These are phyloP conservation scores for Sideroxylon spinosum DNA, from an alignment of 179 eudicot genomes.

Conservation along the genomic window DNA sequence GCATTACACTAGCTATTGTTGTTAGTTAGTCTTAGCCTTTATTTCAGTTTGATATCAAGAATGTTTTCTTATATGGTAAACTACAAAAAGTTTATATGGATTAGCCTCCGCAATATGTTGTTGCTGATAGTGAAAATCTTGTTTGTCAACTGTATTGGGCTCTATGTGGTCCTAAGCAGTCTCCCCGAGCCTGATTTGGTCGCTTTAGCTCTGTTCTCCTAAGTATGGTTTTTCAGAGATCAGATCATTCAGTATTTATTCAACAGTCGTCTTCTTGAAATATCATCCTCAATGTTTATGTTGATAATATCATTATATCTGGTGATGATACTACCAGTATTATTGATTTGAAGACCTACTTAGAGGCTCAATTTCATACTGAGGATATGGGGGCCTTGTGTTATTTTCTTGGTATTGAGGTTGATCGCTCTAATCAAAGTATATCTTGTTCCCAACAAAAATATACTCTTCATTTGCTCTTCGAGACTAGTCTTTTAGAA, in stretches of 20 bases:
- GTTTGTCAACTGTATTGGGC: background rate
- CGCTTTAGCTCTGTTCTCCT: background rate
- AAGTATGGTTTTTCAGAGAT: background rate
- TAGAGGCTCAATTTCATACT: background rate
- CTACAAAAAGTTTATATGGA: background rate
- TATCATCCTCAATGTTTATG: background rate
- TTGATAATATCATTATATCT: conserved; percentile 8
- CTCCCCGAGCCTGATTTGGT: conserved; percentile 1
- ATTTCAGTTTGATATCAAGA: background rate
- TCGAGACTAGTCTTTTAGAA: background rate
- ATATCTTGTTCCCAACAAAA: background rate
- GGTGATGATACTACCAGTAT: background rate
- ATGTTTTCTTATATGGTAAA: background rate
- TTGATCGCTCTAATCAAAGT: background rate
- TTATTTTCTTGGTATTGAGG: conserved; percentile 8
- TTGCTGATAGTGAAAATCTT: background rate
- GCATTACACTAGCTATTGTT: too few species aligned
- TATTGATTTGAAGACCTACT: background rate
- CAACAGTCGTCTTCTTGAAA: background rate
- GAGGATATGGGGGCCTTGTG: background rate
- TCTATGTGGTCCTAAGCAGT: conserved; percentile 1
- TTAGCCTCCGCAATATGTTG: background rate
- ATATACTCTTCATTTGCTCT: background rate
- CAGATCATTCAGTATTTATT: background rate
- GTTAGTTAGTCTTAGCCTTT: background rate